Percentiles rank a stretch among this genome's conserved stretches.
These are phyloP conservation scores for Nasturtium officinale DNA, from an alignment of 345 rosid genomes.

Conservation along the genomic window DNA sequence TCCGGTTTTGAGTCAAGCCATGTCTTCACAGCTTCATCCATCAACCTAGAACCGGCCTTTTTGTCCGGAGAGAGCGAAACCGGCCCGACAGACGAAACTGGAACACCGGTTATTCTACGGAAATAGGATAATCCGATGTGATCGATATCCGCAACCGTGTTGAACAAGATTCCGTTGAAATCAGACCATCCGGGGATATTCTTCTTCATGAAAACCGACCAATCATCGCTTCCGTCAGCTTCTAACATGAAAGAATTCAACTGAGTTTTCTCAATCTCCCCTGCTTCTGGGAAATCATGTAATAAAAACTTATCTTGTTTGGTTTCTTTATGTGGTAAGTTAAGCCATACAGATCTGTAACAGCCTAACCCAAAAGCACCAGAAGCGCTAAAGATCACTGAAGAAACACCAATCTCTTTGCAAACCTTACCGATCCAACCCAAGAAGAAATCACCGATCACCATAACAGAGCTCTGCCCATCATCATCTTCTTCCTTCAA, in stretches of 20 bases:
- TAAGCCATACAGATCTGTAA: conserved; percentile 60
- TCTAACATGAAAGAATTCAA: conserved; percentile 46
- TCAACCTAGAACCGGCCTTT: conserved; percentile 25
- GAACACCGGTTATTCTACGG: conserved; percentile 45
- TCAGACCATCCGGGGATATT: conserved; percentile 53
- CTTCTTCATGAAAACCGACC: conserved; percentile 52
- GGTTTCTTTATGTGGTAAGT: conserved; percentile 46
- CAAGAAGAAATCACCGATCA: conserved; percentile 63
- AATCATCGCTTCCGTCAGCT: conserved; percentile 57
- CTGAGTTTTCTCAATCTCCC: conserved; percentile 53
- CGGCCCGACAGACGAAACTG: conserved; percentile 69
- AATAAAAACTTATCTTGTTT: conserved; percentile 48
- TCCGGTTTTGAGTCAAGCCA: conserved; percentile 71
- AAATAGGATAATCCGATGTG: conserved; percentile 55
- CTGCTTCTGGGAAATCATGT: conserved; percentile 60
- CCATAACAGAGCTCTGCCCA: conserved; percentile 42
- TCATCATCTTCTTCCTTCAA: conserved; percentile 19
- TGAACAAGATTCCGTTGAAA: conserved; percentile 60
- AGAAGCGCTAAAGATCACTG: conserved; percentile 50
- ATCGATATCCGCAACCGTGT: conserved; percentile 66
- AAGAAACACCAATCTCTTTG: conserved; percentile 53
- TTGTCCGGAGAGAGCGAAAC: conserved; percentile 46
- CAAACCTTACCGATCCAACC: conserved; percentile 68
- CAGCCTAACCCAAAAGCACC: conserved; percentile 55
- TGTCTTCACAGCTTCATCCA: conserved; percentile 37